Percentiles rank a stretch among this genome's conserved stretches.
These are phyloP conservation scores for Globisporangium uncinulatum DNA, from an alignment of 352 stramenopile species.

Conservation along the genomic window DNA sequence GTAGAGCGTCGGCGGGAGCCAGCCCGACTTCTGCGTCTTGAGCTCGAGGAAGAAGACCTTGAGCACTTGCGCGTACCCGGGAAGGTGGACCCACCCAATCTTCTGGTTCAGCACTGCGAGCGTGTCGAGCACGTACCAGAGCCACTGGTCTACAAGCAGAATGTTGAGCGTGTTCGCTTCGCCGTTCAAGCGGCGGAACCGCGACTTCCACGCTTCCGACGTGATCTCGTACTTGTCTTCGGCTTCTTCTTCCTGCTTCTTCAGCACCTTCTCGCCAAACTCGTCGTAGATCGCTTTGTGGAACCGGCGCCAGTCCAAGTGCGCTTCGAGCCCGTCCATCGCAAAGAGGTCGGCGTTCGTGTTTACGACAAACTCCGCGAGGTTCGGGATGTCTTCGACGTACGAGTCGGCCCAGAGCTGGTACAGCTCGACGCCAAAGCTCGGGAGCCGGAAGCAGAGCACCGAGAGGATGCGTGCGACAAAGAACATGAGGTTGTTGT, in stretches of 20 bases:
- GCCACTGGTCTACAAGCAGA: constrained; percentile 81
- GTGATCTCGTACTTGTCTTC: constrained; percentile 89
- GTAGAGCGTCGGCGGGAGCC: constrained; percentile 81
- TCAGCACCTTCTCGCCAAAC: constrained; percentile 80
- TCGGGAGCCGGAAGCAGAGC: constrained; percentile 80
- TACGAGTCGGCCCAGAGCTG: constrained; percentile 87
- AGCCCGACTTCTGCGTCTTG: constrained; percentile 85
- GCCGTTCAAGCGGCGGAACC: constrained; percentile 71
- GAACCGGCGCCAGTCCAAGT: constrained; percentile 86
- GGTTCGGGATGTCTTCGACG: constrained; percentile 62
- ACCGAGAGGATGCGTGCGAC: constrained; percentile 85
- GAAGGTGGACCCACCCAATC: constrained; percentile 82
- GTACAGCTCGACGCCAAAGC: constrained; percentile 85
- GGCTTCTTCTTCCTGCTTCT: constrained; percentile 82
- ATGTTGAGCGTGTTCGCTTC: constrained; percentile 88
- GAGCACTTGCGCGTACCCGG: constrained; percentile 81
- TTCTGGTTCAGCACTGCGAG: constrained; percentile 88
- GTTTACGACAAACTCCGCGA: constrained; percentile 81
- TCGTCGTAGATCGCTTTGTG: constrained; percentile 87
- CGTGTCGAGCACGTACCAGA: constrained; percentile 88
- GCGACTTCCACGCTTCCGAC: constrained; percentile 74
- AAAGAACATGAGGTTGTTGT: constrained; percentile 91
- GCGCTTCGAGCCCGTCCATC: constrained; percentile 84
- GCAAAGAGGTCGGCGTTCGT: constrained; percentile 81
- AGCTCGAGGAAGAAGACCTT: constrained; percentile 89